Percentiles rank a stretch among this genome's conserved stretches.
Evolutionary conservation across 2,329 filamentous ascomycete species (phyloP).

Genomic region (Rosellinia necatrix): DNA sequence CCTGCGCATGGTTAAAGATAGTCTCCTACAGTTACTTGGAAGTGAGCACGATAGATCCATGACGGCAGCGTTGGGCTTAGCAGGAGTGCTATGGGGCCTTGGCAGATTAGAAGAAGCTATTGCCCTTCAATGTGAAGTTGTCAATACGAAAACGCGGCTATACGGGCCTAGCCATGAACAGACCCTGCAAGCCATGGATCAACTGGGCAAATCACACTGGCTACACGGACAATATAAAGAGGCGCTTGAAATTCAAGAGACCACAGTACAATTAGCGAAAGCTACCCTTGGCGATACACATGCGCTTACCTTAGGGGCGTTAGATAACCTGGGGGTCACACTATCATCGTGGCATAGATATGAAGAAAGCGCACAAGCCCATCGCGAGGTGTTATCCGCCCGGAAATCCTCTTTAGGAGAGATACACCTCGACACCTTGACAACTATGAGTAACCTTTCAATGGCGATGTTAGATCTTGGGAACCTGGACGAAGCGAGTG

Average conservation of each 20-base stretch:
- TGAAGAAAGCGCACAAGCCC: conserved; percentile 1
- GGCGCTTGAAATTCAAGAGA: conserved; percentile 11
- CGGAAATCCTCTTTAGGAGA: conserved; percentile 9
- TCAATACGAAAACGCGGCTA: conserved; percentile 9
- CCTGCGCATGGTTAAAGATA: conserved; percentile 12
- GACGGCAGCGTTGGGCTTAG: conserved; percentile 11
- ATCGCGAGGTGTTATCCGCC: conserved; percentile 2
- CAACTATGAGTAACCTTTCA: conserved; percentile 11
- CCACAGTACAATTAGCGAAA: neutral
- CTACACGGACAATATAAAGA: conserved; percentile 14
- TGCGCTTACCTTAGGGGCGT: conserved; percentile 8
- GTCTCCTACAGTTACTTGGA: conserved; percentile 10
- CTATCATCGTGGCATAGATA: conserved; percentile 10
- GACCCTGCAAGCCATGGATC: conserved; percentile 13
- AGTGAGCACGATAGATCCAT: conserved; percentile 5
- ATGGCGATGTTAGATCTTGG: conserved; percentile 10
- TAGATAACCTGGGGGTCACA: conserved; percentile 12
- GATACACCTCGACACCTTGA: conserved; percentile 11
- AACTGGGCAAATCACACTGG: conserved; percentile 14
- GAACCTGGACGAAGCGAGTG: neutral
- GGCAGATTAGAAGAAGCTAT: conserved; percentile 14
- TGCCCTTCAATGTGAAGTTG: conserved; percentile 5
- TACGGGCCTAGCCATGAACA: conserved; percentile 9
- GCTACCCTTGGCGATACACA: conserved; percentile 1
- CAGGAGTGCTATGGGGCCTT: conserved; percentile 17